phyloP scores from a whole-genome alignment of 768 basidiomycete species.

The Leccinum arenicola region DNA sequence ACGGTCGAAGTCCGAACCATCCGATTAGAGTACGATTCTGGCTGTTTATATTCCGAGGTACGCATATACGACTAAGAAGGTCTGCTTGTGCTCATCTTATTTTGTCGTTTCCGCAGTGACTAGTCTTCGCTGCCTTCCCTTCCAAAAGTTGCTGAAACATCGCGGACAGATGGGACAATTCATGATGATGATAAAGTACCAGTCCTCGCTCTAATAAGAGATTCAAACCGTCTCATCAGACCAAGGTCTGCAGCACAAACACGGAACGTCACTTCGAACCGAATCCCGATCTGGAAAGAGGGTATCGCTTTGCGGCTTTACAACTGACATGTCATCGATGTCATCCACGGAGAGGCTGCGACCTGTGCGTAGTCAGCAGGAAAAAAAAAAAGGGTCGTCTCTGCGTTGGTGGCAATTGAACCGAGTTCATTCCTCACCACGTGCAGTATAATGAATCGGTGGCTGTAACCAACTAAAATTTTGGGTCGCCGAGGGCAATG shows the following conservation, averaged over 20 bases:
- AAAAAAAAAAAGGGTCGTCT: not conserved
- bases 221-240: not conserved
- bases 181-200: not conserved
- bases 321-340: not conserved
- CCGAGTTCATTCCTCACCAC: not conserved
- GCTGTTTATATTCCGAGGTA: too few species aligned
- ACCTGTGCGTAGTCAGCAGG: not conserved
- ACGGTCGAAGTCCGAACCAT: too few species aligned
- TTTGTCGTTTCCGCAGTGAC: not conserved
- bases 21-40: too few species aligned
- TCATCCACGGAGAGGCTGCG: not conserved
- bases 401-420: not conserved
- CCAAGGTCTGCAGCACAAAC: not conserved
- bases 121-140: not conserved
- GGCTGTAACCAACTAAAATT: not conserved
- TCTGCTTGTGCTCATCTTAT: too few species aligned
- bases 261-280: not conserved
- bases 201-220: constrained; percentile 1
- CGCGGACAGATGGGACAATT: not conserved
- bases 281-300: not conserved
- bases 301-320: not conserved
- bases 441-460: not conserved
- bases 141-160: not conserved
- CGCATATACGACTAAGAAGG: too few species aligned
- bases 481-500: not conserved